Base-by-base conservation (phyloP, 2,329 filamentous ascomycete genomes). In the Aspergillus calidoustus region DNA sequence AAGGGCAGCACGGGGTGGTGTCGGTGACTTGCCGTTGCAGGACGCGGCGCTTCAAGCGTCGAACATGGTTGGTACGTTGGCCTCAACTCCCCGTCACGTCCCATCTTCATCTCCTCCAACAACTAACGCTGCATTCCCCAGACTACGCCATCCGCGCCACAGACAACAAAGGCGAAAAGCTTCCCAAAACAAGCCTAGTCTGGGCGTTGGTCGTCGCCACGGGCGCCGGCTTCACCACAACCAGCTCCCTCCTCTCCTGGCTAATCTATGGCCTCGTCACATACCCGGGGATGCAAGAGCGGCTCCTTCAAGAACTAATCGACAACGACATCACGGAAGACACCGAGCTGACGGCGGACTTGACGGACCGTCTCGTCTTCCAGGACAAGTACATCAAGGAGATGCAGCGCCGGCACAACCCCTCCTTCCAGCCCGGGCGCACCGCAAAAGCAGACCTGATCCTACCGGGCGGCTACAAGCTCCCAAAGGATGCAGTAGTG, bases 141-240 rank as follows among this genome's bases (percentile, higher is more conserved):
- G 85, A 88, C 66, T 88, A 86, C 59, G 74, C 81, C 7, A 71
- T 82, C 2, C 82, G 84, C 13, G 85, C 84, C 2, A 80, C 76
- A 6, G 85, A 87, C 62, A 80, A 71, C 65, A 82, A 84, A 49
- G 86, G 86, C 41, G 78, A 85, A 56, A 83, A 85, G 62, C 72
- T 88, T 0, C 83, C 85, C 0, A 72, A 76, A 41, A 72, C 77
- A 3, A 74, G 72, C 56, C 66, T 80, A n/a, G 71, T 82, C 31
- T 68, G 68, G 65, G 72, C 75, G 1, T 74, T 87, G 0, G 74
- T 86, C 2, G 83, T 87, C 3, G 80, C 81, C 7, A 84, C 81
- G 0, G 86, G 78, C 4, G 86, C 86, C 2, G 86, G 86, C 22
- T 88, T 88, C 75, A 86, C 83, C 1, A 88, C 86, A 0, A 88